Evolutionary conservation across 179 eudicot species (phyloP).

Genomic region (Silene noctiflora): DNA sequence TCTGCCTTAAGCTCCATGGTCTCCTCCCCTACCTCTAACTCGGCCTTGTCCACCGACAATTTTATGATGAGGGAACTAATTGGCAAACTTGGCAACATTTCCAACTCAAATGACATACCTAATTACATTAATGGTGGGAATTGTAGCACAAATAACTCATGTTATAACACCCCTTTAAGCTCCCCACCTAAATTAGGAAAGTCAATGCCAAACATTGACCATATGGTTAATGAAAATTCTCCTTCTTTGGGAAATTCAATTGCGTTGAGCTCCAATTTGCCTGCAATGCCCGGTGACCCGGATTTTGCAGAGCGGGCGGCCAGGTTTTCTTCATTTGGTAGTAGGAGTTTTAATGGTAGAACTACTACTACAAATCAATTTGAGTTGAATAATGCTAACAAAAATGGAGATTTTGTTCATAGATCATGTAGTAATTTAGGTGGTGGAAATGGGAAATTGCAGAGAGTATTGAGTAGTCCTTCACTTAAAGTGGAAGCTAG

Average conservation of each 20-base stretch:
- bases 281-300: slow-evolving; percentile 61
- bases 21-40: slow-evolving; percentile 53
- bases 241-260: slow-evolving; percentile 41
- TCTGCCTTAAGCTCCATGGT: slow-evolving; percentile 63
- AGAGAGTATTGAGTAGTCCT: slow-evolving; percentile 62
- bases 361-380: slow-evolving; percentile 29
- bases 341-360: slow-evolving; percentile 71
- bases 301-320: slow-evolving; percentile 81
- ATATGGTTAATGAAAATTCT: slow-evolving; percentile 36
- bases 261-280: slow-evolving; percentile 33
- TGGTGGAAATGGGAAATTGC: slow-evolving; percentile 36
- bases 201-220: slow-evolving; percentile 40
- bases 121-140: slow-evolving; percentile 25
- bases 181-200: slow-evolving; percentile 48
- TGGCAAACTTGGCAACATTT: slow-evolving; percentile 46
- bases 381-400: slow-evolving; percentile 4
- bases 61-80: slow-evolving; percentile 52
- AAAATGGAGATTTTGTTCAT: slow-evolving; percentile 27
- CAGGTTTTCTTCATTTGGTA: slow-evolving; percentile 73
- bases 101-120: slow-evolving; percentile 34
- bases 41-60: slow-evolving; percentile 36
- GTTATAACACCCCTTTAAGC: slow-evolving; percentile 40
- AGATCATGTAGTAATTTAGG: slow-evolving; percentile 32
- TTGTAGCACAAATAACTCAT: slow-evolving; percentile 29
- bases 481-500: slow-evolving; percentile 37